phyloP scores from a whole-genome alignment of 2,329 filamentous ascomycete genomes.

The Aureobasidium lini region DNA sequence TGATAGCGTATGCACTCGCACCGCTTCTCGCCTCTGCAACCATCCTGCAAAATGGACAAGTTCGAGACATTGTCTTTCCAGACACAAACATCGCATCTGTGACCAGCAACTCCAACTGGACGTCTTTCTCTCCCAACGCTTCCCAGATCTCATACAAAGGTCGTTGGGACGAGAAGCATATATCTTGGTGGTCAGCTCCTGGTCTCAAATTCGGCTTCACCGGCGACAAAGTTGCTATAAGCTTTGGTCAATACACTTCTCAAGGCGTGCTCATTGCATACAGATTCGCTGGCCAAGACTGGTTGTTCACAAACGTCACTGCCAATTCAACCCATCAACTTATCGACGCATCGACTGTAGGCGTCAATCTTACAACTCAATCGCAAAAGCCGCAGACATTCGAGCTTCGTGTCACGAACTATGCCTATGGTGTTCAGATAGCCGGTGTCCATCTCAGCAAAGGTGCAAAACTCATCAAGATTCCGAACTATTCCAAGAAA shows the following conservation, averaged over 20 bases:
- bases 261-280: constrained; percentile 49
- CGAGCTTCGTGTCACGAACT: constrained; percentile 55
- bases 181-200: constrained; percentile 45
- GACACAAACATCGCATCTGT: constrained; percentile 31
- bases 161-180: constrained; percentile 53
- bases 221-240: constrained; percentile 45
- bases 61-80: constrained; percentile 32
- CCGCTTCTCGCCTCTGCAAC: constrained; percentile 19
- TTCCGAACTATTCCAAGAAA: constrained; percentile 29
- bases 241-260: constrained; percentile 46
- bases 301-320: constrained; percentile 55
- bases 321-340: constrained; percentile 50
- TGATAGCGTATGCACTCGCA: not conserved
- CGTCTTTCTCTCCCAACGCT: constrained; percentile 44
- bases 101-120: constrained; percentile 32
- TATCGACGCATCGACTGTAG: constrained; percentile 39
- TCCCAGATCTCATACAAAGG: constrained; percentile 55
- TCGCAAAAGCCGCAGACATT: constrained; percentile 41
- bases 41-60: constrained; percentile 38
- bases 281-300: constrained; percentile 51
- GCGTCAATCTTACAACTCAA: constrained; percentile 37
- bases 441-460: constrained; percentile 43
- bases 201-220: constrained; percentile 51
- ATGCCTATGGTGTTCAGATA: constrained; percentile 54
- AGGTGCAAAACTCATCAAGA: constrained; percentile 39